These are phyloP conservation scores for Aspergillus indologenus DNA, from an alignment of 495 filamentous ascomycete species.

Conservation along the genomic window DNA sequence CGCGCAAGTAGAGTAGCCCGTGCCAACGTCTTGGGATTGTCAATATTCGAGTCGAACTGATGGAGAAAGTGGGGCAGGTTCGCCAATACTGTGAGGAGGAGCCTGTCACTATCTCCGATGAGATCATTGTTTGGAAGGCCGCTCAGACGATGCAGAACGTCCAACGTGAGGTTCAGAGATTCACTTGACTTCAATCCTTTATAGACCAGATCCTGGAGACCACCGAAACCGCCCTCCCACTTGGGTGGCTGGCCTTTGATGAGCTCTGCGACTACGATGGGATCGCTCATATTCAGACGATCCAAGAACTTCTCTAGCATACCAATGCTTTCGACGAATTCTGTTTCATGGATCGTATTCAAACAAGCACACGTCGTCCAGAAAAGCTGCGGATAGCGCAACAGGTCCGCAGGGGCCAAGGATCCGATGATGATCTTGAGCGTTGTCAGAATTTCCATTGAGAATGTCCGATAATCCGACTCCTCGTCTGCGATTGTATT, in stretches of 20 bases:
- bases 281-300: constrained; percentile 76
- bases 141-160: constrained; percentile 72
- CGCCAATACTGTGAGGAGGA: constrained; percentile 80
- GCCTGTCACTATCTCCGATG: constrained; percentile 73
- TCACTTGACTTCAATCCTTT: constrained; percentile 88
- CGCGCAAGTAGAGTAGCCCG: constrained; percentile 67
- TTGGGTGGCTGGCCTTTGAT: constrained; percentile 74
- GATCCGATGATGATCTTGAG: constrained; percentile 84
- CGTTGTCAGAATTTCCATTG: constrained; percentile 95
- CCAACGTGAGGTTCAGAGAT: constrained; percentile 73
- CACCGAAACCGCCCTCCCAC: constrained; percentile 90
- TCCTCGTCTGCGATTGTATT: constrained; percentile 95
- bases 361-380: constrained; percentile 97
- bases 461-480: constrained; percentile 88
- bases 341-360: constrained; percentile 90
- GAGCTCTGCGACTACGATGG: constrained; percentile 62
- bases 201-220: constrained; percentile 78
- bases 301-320: constrained; percentile 88
- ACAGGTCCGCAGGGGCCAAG: constrained; percentile 70
- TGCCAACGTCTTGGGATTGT: constrained; percentile 51
- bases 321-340: constrained; percentile 85
- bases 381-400: constrained; percentile 89
- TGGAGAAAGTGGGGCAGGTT: constrained; percentile 87
- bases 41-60: constrained; percentile 64
- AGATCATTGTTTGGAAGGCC: constrained; percentile 75